phyloP scores from a whole-genome alignment of 2,329 filamentous ascomycete species.

The Pestalotiopsis fici region DNA sequence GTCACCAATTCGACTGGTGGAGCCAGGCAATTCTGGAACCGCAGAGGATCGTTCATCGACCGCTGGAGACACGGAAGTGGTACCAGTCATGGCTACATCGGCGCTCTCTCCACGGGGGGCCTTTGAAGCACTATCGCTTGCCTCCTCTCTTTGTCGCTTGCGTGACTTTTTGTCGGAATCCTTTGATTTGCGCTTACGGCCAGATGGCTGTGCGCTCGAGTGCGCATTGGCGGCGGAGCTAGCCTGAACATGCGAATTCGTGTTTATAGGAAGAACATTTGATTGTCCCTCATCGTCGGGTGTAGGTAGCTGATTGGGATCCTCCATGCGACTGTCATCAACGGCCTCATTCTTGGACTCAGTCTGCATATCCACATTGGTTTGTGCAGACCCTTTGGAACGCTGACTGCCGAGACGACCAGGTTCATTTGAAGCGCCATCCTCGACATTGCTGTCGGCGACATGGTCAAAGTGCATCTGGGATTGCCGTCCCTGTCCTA shows the following conservation, averaged over 20 bases:
- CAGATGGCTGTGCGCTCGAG: not conserved
- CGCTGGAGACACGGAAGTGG: not conserved
- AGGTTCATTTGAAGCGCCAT: not conserved
- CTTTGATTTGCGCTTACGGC: slow-evolving; percentile 18
- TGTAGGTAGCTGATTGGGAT: slow-evolving; percentile 1
- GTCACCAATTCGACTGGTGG: slow-evolving; percentile 17
- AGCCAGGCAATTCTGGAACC: not conserved
- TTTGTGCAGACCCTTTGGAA: not conserved
- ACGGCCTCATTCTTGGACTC: not conserved
- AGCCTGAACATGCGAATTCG: not conserved
- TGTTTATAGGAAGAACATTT: not conserved
- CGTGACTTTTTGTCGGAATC: slow-evolving; percentile 7
- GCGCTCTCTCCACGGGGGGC: not conserved
- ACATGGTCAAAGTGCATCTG: slow-evolving; percentile 4
- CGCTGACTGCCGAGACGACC: not conserved
- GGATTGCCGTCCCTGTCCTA: not conserved
- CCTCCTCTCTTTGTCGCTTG: slow-evolving; percentile 17
- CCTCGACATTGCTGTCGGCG: slow-evolving; percentile 10
- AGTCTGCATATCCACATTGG: not conserved
- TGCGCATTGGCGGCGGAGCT: not conserved
- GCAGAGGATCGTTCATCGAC: not conserved
- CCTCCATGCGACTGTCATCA: not conserved
- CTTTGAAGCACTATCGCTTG: not conserved
- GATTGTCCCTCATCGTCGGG: slow-evolving; percentile 2
- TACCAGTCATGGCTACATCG: not conserved